phyloP scores from a whole-genome alignment of 228 moss, liverwort and hornwort species.

The Sphagnum fallax region DNA sequence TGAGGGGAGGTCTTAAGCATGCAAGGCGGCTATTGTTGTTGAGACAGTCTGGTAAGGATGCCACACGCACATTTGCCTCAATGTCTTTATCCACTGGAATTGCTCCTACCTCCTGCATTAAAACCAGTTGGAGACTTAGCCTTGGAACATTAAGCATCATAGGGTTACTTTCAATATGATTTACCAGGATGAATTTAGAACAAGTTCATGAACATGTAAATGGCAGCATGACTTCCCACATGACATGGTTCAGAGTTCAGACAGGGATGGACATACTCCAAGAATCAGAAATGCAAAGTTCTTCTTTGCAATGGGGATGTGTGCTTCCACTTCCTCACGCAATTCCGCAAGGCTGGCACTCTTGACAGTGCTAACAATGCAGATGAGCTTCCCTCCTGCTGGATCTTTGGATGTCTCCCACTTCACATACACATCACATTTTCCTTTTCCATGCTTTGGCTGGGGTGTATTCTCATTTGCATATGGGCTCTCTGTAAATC shows the following conservation, averaged over 20 bases:
- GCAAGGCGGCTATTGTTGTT: constrained; percentile 52
- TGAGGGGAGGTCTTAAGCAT: constrained; percentile 60
- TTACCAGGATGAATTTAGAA: not conserved
- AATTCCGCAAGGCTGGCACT: constrained; percentile 61
- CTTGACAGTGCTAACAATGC: constrained; percentile 42
- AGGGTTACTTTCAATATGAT: too few relatives aligned
- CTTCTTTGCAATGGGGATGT: constrained; percentile 53
- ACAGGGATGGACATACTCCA: constrained; percentile 42
- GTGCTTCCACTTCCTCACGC: constrained; percentile 61
- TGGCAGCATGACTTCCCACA: not conserved
- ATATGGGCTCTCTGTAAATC: constrained; percentile 34
- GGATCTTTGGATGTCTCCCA: constrained; percentile 82
- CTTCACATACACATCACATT: constrained; percentile 73
- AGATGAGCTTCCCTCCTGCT: constrained; percentile 62
- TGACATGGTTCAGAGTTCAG: not conserved
- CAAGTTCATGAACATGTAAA: not conserved
- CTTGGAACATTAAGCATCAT: too few relatives aligned
- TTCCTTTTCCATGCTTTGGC: constrained; percentile 23
- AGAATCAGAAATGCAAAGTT: constrained; percentile 72
- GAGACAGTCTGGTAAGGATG: constrained; percentile 59
- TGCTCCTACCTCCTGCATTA: constrained; percentile 57
- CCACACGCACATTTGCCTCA: constrained; percentile 59
- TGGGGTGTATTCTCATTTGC: constrained; percentile 45
- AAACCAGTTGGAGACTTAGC: not conserved
- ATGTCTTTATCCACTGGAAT: constrained; percentile 70